phyloP scores from a whole-genome alignment of 352 stramenopile species.

The Globisporangium uncinulatum region DNA sequence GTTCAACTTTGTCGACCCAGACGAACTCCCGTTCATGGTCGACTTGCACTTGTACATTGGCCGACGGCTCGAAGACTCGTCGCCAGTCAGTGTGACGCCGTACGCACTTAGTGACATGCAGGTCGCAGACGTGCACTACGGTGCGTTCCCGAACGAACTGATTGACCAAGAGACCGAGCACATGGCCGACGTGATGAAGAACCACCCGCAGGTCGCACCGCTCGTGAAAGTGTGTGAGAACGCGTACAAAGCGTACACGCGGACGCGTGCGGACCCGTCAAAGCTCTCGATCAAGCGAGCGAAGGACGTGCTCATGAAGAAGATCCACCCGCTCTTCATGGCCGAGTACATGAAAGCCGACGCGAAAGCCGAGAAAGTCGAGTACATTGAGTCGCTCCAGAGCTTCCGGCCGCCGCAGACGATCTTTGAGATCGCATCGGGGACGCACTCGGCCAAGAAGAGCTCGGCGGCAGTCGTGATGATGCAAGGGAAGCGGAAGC shows the following conservation, averaged over 20 bases:
- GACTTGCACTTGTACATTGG: slow-evolving; percentile 97
- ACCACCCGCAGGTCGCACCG: slow-evolving; percentile 62
- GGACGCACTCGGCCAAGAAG: slow-evolving; percentile 72
- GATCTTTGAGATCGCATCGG: slow-evolving; percentile 94
- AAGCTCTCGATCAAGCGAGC: slow-evolving; percentile 92
- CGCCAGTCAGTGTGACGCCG: slow-evolving; percentile 38
- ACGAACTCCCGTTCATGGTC: slow-evolving; percentile 98
- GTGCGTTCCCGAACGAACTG: slow-evolving; percentile 93
- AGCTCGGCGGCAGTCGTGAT: slow-evolving; percentile 68
- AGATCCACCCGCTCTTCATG: slow-evolving; percentile 90
- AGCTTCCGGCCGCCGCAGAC: slow-evolving; percentile 94
- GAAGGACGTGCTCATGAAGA: slow-evolving; percentile 90
- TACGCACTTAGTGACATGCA: slow-evolving; percentile 94
- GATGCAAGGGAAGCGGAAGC: slow-evolving; percentile 85
- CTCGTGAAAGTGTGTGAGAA: slow-evolving; percentile 93
- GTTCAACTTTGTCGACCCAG: slow-evolving; percentile 96
- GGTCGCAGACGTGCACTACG: slow-evolving; percentile 97
- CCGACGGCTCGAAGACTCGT: slow-evolving; percentile 72
- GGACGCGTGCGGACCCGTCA: slow-evolving; percentile 94
- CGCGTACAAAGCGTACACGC: slow-evolving; percentile 97
- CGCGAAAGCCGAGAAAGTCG: slow-evolving; percentile 66
- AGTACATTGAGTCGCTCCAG: slow-evolving; percentile 91
- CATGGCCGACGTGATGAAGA: slow-evolving; percentile 87
- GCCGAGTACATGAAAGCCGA: slow-evolving; percentile 85
- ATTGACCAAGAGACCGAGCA: slow-evolving; percentile 96